Percentiles rank a stretch among this genome's conserved stretches.
Evolutionary conservation across 371 early-diverging fungal genomes (phyloP).

Genomic region (Rhizopus arrhizus): DNA sequence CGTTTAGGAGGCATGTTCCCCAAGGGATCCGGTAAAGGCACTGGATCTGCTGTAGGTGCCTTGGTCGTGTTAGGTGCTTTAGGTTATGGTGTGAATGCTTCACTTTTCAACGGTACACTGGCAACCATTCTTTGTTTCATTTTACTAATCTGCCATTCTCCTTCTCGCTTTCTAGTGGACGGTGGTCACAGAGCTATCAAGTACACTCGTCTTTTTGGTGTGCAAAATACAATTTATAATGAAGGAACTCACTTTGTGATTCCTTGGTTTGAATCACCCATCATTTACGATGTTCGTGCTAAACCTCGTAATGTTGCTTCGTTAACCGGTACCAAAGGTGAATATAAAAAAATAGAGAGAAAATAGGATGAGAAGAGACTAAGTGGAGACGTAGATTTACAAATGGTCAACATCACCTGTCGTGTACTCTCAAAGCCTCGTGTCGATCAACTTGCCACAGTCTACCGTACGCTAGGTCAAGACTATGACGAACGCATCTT

Average conservation of each 20-base stretch:
- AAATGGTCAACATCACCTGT: constrained; percentile 98
- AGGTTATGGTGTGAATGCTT: constrained; percentile 72
- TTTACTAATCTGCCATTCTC: background rate
- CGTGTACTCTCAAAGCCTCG: constrained; percentile 95
- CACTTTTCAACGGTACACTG: constrained; percentile 79
- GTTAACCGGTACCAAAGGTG: constrained; percentile 98
- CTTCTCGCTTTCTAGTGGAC: constrained; percentile 64
- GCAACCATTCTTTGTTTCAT: background rate
- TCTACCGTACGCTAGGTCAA: constrained; percentile 89
- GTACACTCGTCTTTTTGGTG: constrained; percentile 94
- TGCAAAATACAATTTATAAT: constrained; percentile 77
- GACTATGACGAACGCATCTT: constrained; percentile 97
- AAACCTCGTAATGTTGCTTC: constrained; percentile 97
- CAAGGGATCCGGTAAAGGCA: constrained; percentile 65
- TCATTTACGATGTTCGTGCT: constrained; percentile 96
- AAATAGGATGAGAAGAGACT: background rate
- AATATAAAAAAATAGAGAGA: constrained; percentile 4
- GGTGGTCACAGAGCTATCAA: constrained; percentile 98
- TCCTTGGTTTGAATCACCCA: constrained; percentile 96
- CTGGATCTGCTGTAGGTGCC: constrained; percentile 68
- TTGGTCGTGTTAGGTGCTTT: constrained; percentile 68
- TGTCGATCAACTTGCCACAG: constrained; percentile 75
- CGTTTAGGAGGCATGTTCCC: constrained; percentile 67
- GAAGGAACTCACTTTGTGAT: constrained; percentile 98
- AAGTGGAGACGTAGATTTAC: constrained; percentile 72